Conservation (phyloP, 495 filamentous ascomycete species). For the Penicilliopsis zonata region DNA sequence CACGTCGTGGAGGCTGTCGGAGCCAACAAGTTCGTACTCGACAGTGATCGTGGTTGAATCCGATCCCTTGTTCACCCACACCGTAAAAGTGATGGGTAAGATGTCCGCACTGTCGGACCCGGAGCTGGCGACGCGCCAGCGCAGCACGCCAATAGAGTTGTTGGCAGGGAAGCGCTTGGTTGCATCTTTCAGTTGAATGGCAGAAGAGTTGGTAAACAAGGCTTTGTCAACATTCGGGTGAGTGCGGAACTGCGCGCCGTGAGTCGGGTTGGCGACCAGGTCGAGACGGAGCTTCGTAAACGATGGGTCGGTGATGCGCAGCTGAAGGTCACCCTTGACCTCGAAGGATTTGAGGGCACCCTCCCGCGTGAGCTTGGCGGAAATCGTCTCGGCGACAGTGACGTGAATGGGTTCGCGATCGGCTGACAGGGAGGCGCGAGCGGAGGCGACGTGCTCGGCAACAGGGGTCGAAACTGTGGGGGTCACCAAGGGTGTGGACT, state of each 20-base stretch:
- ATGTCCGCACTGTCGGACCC: slow-evolving; percentile 60
- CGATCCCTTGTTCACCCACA: slow-evolving; percentile 84
- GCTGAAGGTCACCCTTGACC: slow-evolving; percentile 80
- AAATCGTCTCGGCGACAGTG: slow-evolving; percentile 76
- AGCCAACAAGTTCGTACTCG: slow-evolving; percentile 83
- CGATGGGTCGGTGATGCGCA: slow-evolving; percentile 75
- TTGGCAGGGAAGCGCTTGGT: slow-evolving; percentile 84
- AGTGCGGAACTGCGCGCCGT: slow-evolving; percentile 77
- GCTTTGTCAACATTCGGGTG: slow-evolving; percentile 91
- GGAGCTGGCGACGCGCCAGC: slow-evolving; percentile 72
- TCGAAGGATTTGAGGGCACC: slow-evolving; percentile 71
- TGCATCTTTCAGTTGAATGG: slow-evolving; percentile 74
- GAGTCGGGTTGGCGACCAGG: slow-evolving; percentile 57
- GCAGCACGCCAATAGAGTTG: slow-evolving; percentile 75
- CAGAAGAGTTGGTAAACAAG: slow-evolving; percentile 63
- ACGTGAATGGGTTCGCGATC: slow-evolving; percentile 77
- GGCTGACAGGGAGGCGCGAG: slow-evolving; percentile 49
- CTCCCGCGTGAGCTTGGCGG: slow-evolving; percentile 75
- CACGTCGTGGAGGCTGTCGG: slow-evolving; percentile 68
- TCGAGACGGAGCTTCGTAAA: slow-evolving; percentile 82
- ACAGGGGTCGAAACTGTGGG: slow-evolving; percentile 40
- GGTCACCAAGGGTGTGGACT: slow-evolving; percentile 64
- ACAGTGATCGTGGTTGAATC: slow-evolving; percentile 76
- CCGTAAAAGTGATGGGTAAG: slow-evolving; percentile 80
- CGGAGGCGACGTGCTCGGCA: slow-evolving; percentile 42